Evolutionary conservation across 345 rosid species (phyloP).

Genomic region (Hirschfeldia incana): DNA sequence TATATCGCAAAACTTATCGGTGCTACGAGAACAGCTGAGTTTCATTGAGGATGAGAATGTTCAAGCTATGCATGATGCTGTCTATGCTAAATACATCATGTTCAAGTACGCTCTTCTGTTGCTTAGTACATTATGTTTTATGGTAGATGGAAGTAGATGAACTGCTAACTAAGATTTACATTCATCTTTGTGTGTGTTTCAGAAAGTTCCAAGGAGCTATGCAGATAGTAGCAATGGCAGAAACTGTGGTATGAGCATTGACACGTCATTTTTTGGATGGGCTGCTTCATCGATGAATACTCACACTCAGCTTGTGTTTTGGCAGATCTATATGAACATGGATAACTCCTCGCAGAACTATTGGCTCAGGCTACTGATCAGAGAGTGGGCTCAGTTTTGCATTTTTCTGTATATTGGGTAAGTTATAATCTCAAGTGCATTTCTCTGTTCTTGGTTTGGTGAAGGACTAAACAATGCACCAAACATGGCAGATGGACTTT

Average conservation of each 20-base stretch:
- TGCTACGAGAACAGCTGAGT: constrained; percentile 66
- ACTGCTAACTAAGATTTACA: neutral
- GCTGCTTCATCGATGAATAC: neutral
- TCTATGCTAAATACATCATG: constrained; percentile 74
- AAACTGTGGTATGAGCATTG: constrained; percentile 54
- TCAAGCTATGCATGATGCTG: constrained; percentile 82
- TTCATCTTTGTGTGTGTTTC: constrained; percentile 21
- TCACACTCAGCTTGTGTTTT: neutral
- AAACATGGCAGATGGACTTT: constrained; percentile 76
- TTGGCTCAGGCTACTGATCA: constrained; percentile 77
- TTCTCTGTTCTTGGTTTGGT: constrained; percentile 14
- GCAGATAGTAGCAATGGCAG: constrained; percentile 89
- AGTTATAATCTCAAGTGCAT: neutral
- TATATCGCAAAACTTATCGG: constrained; percentile 68
- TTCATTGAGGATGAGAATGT: constrained; percentile 83
- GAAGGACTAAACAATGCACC: constrained; percentile 5
- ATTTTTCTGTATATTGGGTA: constrained; percentile 89
- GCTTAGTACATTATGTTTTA: neutral
- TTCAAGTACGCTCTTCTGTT: constrained; percentile 60
- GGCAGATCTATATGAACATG: constrained; percentile 72
- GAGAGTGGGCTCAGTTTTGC: constrained; percentile 91
- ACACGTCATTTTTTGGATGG: neutral
- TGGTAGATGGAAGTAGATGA: constrained; percentile 18
- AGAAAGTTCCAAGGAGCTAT: constrained; percentile 92
- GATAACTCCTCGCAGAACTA: constrained; percentile 67